Percentiles rank a stretch among this genome's conserved stretches.
Conservation (phyloP, 2,329 filamentous ascomycete species). For the Monilinia fructigena region DNA sequence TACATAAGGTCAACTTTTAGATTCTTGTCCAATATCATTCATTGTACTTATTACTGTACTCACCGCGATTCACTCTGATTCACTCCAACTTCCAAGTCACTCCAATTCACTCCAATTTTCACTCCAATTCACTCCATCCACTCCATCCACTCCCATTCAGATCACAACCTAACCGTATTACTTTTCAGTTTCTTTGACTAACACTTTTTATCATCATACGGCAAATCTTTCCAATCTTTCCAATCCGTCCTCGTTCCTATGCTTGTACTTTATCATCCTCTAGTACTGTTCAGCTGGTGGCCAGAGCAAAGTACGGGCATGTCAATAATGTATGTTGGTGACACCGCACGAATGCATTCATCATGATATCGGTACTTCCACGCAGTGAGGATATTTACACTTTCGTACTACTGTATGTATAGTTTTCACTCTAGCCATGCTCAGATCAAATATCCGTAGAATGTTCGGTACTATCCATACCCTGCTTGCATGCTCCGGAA, state of each 20-base stretch:
- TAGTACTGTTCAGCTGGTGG: not conserved
- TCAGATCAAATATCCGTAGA: not conserved
- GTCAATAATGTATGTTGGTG: not conserved
- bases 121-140: too few species aligned
- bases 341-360: slow-evolving; percentile 7
- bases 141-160: too few species aligned
- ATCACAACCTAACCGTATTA: not conserved
- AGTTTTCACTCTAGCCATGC: not conserved
- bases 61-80: slow-evolving; percentile 2
- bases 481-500: not conserved
- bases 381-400: not conserved
- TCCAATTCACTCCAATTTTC: too few species aligned
- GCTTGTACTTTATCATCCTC: not conserved
- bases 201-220: not conserved
- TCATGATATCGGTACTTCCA: not conserved
- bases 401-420: not conserved
- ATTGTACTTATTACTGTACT: not conserved
- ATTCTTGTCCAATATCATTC: not conserved
- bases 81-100: too few species aligned
- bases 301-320: not conserved
- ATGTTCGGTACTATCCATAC: not conserved
- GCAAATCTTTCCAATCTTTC: not conserved
- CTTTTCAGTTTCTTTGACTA: slow-evolving; percentile 3
- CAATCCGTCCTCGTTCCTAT: too few species aligned
- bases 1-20: not conserved